These are phyloP conservation scores for Aspergillus luchuensis DNA, from an alignment of 2,329 filamentous ascomycete genomes.

Conservation along the genomic window DNA sequence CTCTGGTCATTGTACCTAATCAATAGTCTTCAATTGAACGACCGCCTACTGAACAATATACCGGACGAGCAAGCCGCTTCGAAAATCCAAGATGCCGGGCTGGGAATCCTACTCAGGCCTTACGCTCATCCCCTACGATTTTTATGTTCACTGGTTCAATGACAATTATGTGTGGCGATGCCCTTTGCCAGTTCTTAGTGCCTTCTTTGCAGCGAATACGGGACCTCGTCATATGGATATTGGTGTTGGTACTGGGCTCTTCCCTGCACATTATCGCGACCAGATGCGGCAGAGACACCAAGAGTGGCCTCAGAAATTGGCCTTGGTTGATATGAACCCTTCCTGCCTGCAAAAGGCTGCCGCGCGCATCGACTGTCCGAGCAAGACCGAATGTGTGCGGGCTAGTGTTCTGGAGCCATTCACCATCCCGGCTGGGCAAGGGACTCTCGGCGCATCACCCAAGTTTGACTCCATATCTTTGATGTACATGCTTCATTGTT, in stretches of 20 bases:
- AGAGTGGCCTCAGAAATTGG: constrained; percentile 17
- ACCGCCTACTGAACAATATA: too few species aligned
- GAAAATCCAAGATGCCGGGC: too few species aligned
- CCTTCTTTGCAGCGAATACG: constrained; percentile 29
- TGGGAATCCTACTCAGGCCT: not conserved
- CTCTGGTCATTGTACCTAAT: too few species aligned
- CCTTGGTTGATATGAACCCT: constrained; percentile 27
- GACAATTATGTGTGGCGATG: constrained; percentile 33
- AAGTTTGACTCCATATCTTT: constrained; percentile 49
- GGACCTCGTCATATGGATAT: constrained; percentile 32
- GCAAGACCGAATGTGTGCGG: constrained; percentile 28
- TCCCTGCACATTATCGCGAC: constrained; percentile 16
- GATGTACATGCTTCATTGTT: constrained; percentile 49
- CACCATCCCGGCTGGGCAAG: constrained; percentile 19
- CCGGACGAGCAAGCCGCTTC: not conserved
- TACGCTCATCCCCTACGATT: not conserved
- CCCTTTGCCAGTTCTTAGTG: constrained; percentile 21
- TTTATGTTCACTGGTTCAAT: constrained; percentile 14
- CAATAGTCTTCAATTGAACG: too few species aligned
- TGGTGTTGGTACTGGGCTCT: constrained; percentile 35
- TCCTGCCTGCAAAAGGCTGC: constrained; percentile 5
- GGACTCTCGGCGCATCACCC: not conserved
- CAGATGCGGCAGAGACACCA: constrained; percentile 3
- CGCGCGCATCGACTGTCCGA: constrained; percentile 6
- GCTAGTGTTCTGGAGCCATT: constrained; percentile 42